Base-by-base conservation (phyloP, 179 eudicot genomes). In the Silene coronaria region DNA sequence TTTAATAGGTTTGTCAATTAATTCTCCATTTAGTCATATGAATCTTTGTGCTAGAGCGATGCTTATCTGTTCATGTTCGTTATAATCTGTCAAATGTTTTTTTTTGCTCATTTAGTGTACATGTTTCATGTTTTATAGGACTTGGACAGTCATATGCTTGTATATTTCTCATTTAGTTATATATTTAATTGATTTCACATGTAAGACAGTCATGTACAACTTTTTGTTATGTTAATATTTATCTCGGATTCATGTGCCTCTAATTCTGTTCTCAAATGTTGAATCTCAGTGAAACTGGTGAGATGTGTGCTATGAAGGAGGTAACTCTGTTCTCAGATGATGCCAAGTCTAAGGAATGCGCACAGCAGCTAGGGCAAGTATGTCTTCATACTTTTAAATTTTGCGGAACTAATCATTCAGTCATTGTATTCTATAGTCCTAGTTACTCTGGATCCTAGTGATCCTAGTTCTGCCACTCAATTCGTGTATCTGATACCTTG, bases 291-390 rank as follows among this genome's bases (percentile, higher is more conserved):
- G 97, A 90, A 77, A 91, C 86, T 32, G 98, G 98, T 71, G 98
- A 90, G 83, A 93, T 93, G 97, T 93, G 98, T 84, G 98, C 97
- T 65, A 93, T 93, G 96, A 93, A 91, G 89, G 98, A 93, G 87
- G 98, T 93, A 45, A 91, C 96, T 1, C 85, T 93, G 77, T 93
- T 91, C 78, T 82, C 96, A 67, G 97, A 93, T 81, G 98, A 93
- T 82, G 85, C 97, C 26, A 93, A 93, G 83, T 93, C 98, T 26
- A 93, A 88, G 87, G 98, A 93, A 91, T 88, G 98, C 84, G 93
- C 93, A 70, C 89, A 89, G 86, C 98, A 93, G 82, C 87, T 93
- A 75, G 89, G 84, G 71, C 97, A 93, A 83, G 98, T 93, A 78
- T 24, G 46, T 30, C 21, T 21, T 73, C 11, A 23, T 27, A 74